Percentiles rank a stretch among this genome's conserved stretches.
These are phyloP conservation scores for Fusarium xylarioides DNA, from an alignment of 2,329 filamentous ascomycete species.

Conservation along the genomic window DNA sequence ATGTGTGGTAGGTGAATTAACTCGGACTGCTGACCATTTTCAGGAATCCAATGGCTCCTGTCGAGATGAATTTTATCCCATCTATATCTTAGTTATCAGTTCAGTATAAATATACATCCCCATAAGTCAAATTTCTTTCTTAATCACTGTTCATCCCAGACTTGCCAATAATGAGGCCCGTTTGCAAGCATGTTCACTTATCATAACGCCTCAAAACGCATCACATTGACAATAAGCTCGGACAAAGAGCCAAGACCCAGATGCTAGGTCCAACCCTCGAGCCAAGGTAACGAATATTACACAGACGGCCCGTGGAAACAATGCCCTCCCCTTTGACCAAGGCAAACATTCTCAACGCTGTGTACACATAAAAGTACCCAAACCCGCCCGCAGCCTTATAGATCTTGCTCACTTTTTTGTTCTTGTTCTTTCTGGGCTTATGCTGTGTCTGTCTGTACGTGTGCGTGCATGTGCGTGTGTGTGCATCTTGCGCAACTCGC, in stretches of 20 bases:
- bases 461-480: conserved; percentile 6
- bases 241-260: neutral
- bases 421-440: neutral
- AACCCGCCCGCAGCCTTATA: neutral
- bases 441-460: conserved; percentile 27
- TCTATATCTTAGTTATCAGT: neutral
- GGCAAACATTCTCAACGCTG: neutral
- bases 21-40: neutral
- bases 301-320: conserved; percentile 17
- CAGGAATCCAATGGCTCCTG: neutral
- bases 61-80: too few relatives aligned
- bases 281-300: neutral
- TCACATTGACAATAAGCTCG: neutral
- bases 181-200: neutral
- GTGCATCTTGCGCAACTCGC: conserved; percentile 33
- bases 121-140: neutral
- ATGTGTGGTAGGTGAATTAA: neutral
- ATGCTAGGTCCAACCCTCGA: neutral
- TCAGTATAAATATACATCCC: neutral
- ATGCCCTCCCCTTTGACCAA: neutral
- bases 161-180: neutral
- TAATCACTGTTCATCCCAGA: neutral
- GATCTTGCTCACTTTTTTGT: neutral
- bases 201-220: neutral
- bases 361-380: neutral